Percentiles rank a stretch among this genome's conserved stretches.
Evolutionary conservation across 2,329 filamentous ascomycete species (phyloP).

Genomic region (Pezicula rhizophila): DNA sequence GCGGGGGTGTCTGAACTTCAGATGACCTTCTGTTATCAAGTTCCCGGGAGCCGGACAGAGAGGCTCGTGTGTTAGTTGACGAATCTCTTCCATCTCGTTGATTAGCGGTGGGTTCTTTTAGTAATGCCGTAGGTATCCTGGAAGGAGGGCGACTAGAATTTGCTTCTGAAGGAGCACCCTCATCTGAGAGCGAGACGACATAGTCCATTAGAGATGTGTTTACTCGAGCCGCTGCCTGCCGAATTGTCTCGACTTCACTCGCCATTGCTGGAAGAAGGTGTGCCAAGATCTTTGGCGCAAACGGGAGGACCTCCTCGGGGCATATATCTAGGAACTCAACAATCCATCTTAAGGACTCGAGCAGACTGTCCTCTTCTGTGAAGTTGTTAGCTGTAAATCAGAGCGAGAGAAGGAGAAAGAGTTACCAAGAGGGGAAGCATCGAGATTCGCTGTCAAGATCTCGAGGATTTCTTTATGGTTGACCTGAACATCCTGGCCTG

Average conservation of each 20-base stretch:
- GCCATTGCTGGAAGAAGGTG: slow-evolving; percentile 93
- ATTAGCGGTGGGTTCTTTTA: slow-evolving; percentile 26
- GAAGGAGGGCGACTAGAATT: slow-evolving; percentile 29
- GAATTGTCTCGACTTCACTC: slow-evolving; percentile 82
- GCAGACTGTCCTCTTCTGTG: slow-evolving; percentile 80
- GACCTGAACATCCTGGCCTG: slow-evolving; percentile 92
- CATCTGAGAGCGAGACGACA: slow-evolving; percentile 83
- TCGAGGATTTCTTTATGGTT: slow-evolving; percentile 88
- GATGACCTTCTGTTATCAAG: slow-evolving; percentile 46
- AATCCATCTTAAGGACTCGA: slow-evolving; percentile 91
- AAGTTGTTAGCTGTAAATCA: slow-evolving; percentile 8
- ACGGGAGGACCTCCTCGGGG: slow-evolving; percentile 90
- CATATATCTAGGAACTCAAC: slow-evolving; percentile 96
- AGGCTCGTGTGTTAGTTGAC: slow-evolving; percentile 24
- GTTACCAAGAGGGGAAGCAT: slow-evolving; percentile 65
- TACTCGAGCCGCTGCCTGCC: slow-evolving; percentile 80
- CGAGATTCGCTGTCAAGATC: slow-evolving; percentile 83
- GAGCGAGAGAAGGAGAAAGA: background rate
- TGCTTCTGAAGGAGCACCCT: slow-evolving; percentile 36
- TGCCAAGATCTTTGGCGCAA: slow-evolving; percentile 85
- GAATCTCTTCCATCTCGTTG: slow-evolving; percentile 23
- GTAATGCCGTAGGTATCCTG: slow-evolving; percentile 35
- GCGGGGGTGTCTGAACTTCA: slow-evolving; percentile 43
- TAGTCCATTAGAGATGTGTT: slow-evolving; percentile 91
- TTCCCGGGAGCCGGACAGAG: slow-evolving; percentile 40